phyloP scores from a whole-genome alignment of 2,329 filamentous ascomycete genomes.

The Colletotrichum musicola region DNA sequence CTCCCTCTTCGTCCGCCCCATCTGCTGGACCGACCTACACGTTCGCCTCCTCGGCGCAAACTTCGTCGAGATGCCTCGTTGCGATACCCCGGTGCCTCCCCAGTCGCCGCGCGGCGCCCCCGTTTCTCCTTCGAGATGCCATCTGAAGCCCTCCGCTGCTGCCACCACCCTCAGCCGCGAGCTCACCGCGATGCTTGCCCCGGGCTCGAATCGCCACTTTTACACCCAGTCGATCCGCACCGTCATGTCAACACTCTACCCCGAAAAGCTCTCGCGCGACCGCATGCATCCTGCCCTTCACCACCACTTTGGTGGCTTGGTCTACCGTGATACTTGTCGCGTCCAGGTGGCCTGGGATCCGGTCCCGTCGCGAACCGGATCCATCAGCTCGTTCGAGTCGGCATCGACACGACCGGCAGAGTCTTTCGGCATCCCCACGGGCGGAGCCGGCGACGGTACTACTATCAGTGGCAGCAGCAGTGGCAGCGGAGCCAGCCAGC shows the following conservation, averaged over 20 bases:
- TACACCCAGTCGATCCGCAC: constrained; percentile 57
- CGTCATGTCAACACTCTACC: constrained; percentile 61
- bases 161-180: constrained; percentile 58
- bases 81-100: constrained; percentile 56
- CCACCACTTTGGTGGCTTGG: constrained; percentile 62
- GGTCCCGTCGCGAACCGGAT: constrained; percentile 38
- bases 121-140: constrained; percentile 51
- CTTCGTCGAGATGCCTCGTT: constrained; percentile 59
- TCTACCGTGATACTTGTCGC: constrained; percentile 60
- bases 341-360: constrained; percentile 64
- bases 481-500: constrained; percentile 18
- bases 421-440: constrained; percentile 43
- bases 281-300: constrained; percentile 53
- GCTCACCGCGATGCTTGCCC: constrained; percentile 57
- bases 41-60: constrained; percentile 59
- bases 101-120: constrained; percentile 43
- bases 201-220: constrained; percentile 49
- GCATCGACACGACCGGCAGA: constrained; percentile 52
- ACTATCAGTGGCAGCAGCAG: constrained; percentile 4
- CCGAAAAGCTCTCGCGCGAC: constrained; percentile 47
- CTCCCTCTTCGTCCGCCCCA: constrained; percentile 64
- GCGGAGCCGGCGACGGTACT: background rate
- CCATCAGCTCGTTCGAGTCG: constrained; percentile 49
- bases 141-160: constrained; percentile 55
- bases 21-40: constrained; percentile 69